Conservation (phyloP, 2,329 filamentous ascomycete genomes). For the Sporothrix luriei region DNA sequence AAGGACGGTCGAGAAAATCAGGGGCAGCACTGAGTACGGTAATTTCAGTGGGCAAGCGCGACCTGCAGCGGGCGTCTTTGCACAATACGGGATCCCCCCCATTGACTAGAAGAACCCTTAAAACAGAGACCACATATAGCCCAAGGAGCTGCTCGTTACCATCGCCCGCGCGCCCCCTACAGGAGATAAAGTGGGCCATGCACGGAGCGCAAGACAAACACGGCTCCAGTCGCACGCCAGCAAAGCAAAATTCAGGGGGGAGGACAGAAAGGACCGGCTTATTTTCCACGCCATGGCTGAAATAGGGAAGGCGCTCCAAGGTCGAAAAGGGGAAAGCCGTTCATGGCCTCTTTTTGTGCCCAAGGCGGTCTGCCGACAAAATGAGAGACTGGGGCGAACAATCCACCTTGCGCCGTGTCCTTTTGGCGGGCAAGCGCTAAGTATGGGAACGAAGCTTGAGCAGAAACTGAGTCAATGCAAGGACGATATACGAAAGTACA, state of each 20-base stretch:
- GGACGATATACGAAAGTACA: not conserved
- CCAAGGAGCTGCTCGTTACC: not conserved
- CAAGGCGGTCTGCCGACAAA: conserved; percentile 9
- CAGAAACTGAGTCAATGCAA: conserved; percentile 2
- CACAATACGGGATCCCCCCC: not conserved
- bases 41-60: conserved; percentile 30
- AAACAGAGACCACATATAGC: not conserved
- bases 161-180: not conserved
- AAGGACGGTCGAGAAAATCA: conserved; percentile 30
- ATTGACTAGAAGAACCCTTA: conserved; percentile 10
- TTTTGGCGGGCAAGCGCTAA: conserved; percentile 15
- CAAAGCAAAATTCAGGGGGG: conserved; percentile 35
- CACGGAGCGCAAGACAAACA: conserved; percentile 31
- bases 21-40: conserved; percentile 20
- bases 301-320: conserved; percentile 34
- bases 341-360: not conserved
- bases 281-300: conserved; percentile 31
- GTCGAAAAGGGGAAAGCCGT: conserved; percentile 30
- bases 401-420: conserved; percentile 19
- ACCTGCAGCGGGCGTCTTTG: not conserved
- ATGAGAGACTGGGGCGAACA: not conserved
- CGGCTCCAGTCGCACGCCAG: conserved; percentile 26
- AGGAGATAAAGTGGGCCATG: conserved; percentile 29
- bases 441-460: conserved; percentile 17
- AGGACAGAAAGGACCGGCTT: conserved; percentile 30